phyloP scores from a whole-genome alignment of 768 basidiomycete species.

The Mycena olivaceomarginata region DNA sequence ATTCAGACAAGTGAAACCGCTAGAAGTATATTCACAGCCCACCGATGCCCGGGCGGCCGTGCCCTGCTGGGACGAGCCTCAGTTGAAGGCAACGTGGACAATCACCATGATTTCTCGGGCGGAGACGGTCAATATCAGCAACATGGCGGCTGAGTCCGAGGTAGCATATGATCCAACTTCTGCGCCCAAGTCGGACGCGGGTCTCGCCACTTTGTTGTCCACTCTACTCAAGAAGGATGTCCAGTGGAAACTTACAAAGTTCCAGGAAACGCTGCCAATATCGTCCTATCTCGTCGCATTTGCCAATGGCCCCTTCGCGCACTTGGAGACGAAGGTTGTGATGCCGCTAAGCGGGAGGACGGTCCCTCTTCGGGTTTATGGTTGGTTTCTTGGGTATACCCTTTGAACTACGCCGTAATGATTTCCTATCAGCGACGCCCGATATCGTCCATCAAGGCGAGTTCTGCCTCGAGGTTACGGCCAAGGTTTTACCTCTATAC shows the following conservation, averaged over 20 bases:
- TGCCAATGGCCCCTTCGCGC: constrained; percentile 87
- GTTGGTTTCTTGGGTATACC: constrained; percentile 36
- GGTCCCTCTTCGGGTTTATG: constrained; percentile 89
- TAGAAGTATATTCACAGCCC: constrained; percentile 67
- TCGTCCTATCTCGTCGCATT: constrained; percentile 93
- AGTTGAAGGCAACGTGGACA: constrained; percentile 86
- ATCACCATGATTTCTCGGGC: constrained; percentile 86
- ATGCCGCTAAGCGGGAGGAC: constrained; percentile 89
- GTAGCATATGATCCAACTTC: constrained; percentile 60
- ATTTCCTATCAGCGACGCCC: constrained; percentile 75
- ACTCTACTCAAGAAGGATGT: constrained; percentile 50
- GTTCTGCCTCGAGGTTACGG: constrained; percentile 92
- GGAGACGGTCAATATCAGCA: constrained; percentile 87
- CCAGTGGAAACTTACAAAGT: constrained; percentile 89
- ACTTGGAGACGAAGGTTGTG: constrained; percentile 83
- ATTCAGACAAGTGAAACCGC: too few relatives aligned
- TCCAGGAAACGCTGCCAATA: constrained; percentile 89
- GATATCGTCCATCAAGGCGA: constrained; percentile 90
- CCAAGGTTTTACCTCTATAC: constrained; percentile 87
- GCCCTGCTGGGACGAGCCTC: constrained; percentile 68
- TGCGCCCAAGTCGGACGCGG: constrained; percentile 40
- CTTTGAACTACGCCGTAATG: not conserved
- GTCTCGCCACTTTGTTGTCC: constrained; percentile 11
- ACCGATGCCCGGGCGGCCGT: constrained; percentile 90
- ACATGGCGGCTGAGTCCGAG: constrained; percentile 87